These are phyloP conservation scores for Vitis vinifera DNA, from an alignment of 164 flowering plant species.

Conservation along the genomic window ASM3070453v1 NC_081814.1:554001-554500, in stretches of 20 bases:
- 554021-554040: too few relatives aligned
- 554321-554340: too few relatives aligned
- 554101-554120: conserved; percentile 88
- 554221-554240: background rate
- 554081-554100: conserved; percentile 75
- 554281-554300: too few relatives aligned
- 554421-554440: conserved; percentile 85
- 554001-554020: too few relatives aligned
- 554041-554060: conserved; percentile 8
- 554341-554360: background rate
- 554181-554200: conserved; percentile 47
- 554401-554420: conserved; percentile 78
- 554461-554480: conserved; percentile 91
- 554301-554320: too few relatives aligned
- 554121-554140: conserved; percentile 55
- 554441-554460: conserved; percentile 78
- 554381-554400: conserved; percentile 61
- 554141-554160: conserved; percentile 69
- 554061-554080: conserved; percentile 77
- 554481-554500: conserved; percentile 63
- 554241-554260: background rate
- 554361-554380: background rate
- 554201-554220: conserved; percentile 12
- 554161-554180: conserved; percentile 86
- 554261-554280: background rate